Percentiles rank a stretch among this genome's conserved stretches.
Conservation (phyloP, 305 asterid genomes). For the Fraxinus xanthoxyloides region DNA sequence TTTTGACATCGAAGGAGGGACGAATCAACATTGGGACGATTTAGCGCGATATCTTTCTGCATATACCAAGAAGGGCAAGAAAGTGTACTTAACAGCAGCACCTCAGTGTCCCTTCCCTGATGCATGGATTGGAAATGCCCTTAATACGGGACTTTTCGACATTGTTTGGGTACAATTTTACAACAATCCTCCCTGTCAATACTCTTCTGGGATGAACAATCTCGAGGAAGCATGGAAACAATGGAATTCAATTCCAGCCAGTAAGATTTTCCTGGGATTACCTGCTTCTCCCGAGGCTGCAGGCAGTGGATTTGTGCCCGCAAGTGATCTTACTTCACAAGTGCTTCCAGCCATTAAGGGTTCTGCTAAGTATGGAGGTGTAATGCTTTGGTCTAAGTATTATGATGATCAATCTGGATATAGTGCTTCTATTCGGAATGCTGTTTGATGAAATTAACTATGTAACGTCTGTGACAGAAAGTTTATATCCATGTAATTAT, state of each 20-base stretch:
- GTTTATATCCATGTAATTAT: no score
- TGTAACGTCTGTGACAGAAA: neutral
- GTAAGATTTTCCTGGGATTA: constrained; percentile 25
- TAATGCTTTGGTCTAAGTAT: constrained; percentile 33
- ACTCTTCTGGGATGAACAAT: constrained; percentile 23
- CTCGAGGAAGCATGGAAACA: constrained; percentile 28
- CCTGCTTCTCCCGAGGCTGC: constrained; percentile 31
- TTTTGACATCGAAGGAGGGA: constrained; percentile 32
- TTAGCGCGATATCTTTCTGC: constrained; percentile 20
- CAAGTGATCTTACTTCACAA: constrained; percentile 19
- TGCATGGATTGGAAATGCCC: constrained; percentile 29
- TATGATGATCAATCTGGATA: constrained; percentile 25
- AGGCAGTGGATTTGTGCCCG: constrained; percentile 27
- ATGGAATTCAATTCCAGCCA: constrained; percentile 28
- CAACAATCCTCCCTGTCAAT: constrained; percentile 33
- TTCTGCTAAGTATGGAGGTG: constrained; percentile 29
- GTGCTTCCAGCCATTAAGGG: constrained; percentile 28
- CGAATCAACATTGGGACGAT: constrained; percentile 30
- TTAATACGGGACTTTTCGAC: constrained; percentile 31
- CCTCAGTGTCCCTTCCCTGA: constrained; percentile 34
- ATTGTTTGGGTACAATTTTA: constrained; percentile 32
- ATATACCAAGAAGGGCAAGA: constrained; percentile 25
- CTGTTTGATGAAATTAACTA: constrained; percentile 18
- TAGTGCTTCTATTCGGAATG: constrained; percentile 24
- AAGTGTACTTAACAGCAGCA: constrained; percentile 29